Base-by-base conservation (phyloP, 164 flowering plant genomes). In the Umbellularia californica region DNA sequence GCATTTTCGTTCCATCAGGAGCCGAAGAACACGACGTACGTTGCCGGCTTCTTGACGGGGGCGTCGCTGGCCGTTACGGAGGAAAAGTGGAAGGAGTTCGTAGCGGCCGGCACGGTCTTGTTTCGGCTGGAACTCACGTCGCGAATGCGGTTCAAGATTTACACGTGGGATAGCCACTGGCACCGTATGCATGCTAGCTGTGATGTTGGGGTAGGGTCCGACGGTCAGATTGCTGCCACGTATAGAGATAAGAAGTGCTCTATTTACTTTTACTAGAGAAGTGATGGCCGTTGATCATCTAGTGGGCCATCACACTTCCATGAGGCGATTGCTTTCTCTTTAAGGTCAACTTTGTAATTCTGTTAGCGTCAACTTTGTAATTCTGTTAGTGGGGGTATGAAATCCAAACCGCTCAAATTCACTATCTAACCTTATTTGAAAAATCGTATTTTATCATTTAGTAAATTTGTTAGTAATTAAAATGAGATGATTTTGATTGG, bases 151-250 rank as follows among this genome's bases (percentile, higher is more conserved):
- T 87, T 70, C 70, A 23, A 24, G 63, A 50, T 70, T 17, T 65
- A 68, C 75, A 71, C 73, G 12, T 11, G 24, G 35, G 79, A 71
- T 76, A 70, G 78, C 51, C 84, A 78, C 77, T 83, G 55, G 72
- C 97, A 95, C 75, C 79, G 69, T 77, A 82, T 89, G 88, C 90
- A 91, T 58, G 92, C 92, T 24, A 82, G 55, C 65, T 94, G 98
- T 75, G 76, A 75, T 0, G 87, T 76, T 17, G 74, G 47, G 5
- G 91, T 94, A 10, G 97, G 92, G 5, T 69, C 70, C 15, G 90
- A 94, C 68, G 98, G 97, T 1, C 13, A 47, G 74, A 75, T 94
- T 41, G 77, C 89, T 81, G 70, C 86, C 2, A 64, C 25, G 30
- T 79, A 68, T 2, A 83, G 51, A 23, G 80, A 84, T 51, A 83